Evolutionary conservation across 176 grass and related monocot genomes (phyloP).

Genomic region (Eleusine indica): DNA sequence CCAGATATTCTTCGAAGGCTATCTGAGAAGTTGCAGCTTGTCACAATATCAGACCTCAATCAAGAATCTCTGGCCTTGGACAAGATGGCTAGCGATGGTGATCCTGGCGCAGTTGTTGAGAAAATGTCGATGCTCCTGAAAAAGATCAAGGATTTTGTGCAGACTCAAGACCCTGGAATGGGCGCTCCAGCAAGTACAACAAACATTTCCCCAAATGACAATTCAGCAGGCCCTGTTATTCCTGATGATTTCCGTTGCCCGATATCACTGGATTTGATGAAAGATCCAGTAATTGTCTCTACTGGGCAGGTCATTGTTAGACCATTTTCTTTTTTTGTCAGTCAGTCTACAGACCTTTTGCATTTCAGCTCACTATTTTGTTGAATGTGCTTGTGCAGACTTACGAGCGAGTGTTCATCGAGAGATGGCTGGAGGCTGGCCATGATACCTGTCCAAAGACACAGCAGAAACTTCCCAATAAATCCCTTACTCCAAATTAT

Average conservation of each 20-base stretch:
- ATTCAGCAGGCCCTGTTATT: conserved; percentile 50
- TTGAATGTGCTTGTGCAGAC: conserved; percentile 63
- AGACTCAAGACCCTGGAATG: conserved; percentile 60
- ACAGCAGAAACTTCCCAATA: conserved; percentile 71
- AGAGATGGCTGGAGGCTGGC: conserved; percentile 82
- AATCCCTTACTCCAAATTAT: conserved; percentile 84
- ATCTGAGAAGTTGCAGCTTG: conserved; percentile 83
- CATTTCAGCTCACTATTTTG: conserved; percentile 40
- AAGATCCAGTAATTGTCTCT: conserved; percentile 88
- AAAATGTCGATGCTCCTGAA: conserved; percentile 75
- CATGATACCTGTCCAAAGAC: conserved; percentile 90
- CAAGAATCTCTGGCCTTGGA: conserved; percentile 81
- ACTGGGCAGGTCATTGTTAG: conserved; percentile 74
- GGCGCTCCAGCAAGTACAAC: conserved; percentile 32
- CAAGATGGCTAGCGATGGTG: conserved; percentile 69
- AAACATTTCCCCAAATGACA: conserved; percentile 44
- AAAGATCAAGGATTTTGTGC: conserved; percentile 90
- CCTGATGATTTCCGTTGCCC: conserved; percentile 91
- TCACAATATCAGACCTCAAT: conserved; percentile 79
- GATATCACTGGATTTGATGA: conserved; percentile 91
- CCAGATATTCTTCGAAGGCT: conserved; percentile 57
- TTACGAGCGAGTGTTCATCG: conserved; percentile 76
- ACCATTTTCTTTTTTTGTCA: neutral
- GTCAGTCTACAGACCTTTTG: conserved; percentile 36
- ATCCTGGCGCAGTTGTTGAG: conserved; percentile 68